Conservation (phyloP, 148 eudicot species). For the Diospyros kaki region DNA sequence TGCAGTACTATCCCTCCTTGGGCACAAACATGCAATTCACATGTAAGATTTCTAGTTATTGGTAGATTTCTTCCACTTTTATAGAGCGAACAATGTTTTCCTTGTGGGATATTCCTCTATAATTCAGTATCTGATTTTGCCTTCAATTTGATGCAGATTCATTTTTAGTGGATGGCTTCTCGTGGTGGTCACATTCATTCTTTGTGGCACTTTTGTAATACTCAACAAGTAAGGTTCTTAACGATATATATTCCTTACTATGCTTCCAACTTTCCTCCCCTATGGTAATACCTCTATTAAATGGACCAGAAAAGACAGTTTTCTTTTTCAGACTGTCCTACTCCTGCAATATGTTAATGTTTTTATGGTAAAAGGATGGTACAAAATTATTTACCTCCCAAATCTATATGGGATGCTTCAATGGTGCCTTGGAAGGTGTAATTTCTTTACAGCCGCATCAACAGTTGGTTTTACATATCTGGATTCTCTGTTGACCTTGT, state of each 20-base stretch:
- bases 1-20: constrained; percentile 66
- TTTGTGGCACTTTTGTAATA: constrained; percentile 83
- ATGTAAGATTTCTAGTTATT: constrained; percentile 43
- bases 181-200: constrained; percentile 74
- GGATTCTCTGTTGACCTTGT: background rate
- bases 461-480: background rate
- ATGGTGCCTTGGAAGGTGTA: background rate
- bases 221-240: constrained; percentile 56
- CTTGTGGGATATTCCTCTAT: background rate
- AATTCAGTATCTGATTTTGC: constrained; percentile 5
- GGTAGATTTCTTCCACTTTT: background rate
- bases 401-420: background rate
- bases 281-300: background rate
- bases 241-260: background rate
- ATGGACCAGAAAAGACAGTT: background rate
- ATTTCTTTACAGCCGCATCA: background rate
- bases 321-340: background rate
- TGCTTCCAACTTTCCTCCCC: background rate
- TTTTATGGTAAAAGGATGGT: background rate
- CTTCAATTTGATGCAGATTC: constrained; percentile 56
- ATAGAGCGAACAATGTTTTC: background rate
- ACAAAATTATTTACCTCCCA: no score
- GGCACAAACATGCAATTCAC: constrained; percentile 66
- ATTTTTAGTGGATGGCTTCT: constrained; percentile 90
- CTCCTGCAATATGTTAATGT: background rate